phyloP scores from a whole-genome alignment of 2,329 filamentous ascomycete species.

The Trichophyton rubrum region DNA sequence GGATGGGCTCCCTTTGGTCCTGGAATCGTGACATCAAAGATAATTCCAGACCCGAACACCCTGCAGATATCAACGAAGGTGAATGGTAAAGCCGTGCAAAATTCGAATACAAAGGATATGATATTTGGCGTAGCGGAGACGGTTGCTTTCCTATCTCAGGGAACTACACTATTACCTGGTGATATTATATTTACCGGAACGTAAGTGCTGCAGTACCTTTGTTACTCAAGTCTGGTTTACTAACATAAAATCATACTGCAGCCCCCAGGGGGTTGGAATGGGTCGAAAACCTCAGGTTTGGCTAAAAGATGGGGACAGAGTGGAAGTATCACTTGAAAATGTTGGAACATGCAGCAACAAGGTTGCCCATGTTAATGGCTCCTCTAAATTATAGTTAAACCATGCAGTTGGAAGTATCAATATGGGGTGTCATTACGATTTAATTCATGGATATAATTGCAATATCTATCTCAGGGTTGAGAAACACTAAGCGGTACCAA shows the following conservation, averaged over 20 bases:
- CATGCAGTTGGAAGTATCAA: not conserved
- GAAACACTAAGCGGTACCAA: not conserved
- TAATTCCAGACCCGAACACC: conserved; percentile 34
- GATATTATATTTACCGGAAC: conserved; percentile 35
- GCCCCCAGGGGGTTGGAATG: conserved; percentile 58
- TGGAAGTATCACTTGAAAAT: conserved; percentile 54
- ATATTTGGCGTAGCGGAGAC: conserved; percentile 37
- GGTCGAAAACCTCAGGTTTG: conserved; percentile 54
- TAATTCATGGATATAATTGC: not conserved
- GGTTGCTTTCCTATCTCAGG: conserved; percentile 36
- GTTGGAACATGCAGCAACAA: conserved; percentile 46
- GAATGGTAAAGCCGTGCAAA: conserved; percentile 39
- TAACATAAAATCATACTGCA: conserved; percentile 47
- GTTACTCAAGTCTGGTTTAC: not conserved
- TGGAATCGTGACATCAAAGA: conserved; percentile 48
- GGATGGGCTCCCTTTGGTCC: conserved; percentile 64
- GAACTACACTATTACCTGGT: conserved; percentile 30
- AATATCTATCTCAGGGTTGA: not conserved
- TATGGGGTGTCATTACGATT: not conserved
- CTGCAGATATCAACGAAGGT: conserved; percentile 35
- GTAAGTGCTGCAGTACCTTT: conserved; percentile 22
- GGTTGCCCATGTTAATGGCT: conserved; percentile 31
- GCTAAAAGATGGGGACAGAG: conserved; percentile 57
- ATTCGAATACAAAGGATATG: conserved; percentile 38
- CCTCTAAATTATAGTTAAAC: conserved; percentile 24